Conservation (phyloP, 2,329 filamentous ascomycete species). For the Lachnellula arida region DNA sequence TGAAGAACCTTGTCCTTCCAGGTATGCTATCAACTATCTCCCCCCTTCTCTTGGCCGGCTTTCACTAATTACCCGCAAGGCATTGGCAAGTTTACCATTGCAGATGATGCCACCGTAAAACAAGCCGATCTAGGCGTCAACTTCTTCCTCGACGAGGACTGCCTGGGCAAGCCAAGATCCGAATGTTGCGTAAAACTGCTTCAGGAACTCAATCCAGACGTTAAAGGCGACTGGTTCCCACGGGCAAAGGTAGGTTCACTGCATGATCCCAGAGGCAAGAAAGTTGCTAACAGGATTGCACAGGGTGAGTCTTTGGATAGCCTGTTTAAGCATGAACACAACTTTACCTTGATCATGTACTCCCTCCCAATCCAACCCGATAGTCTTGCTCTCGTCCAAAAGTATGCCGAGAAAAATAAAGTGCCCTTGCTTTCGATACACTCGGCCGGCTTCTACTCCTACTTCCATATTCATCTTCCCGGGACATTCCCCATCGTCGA, state of each 20-base stretch:
- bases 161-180: slow-evolving; percentile 72
- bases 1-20: slow-evolving; percentile 96
- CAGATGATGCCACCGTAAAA: slow-evolving; percentile 71
- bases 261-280: neutral
- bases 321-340: slow-evolving; percentile 34
- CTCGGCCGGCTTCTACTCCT: slow-evolving; percentile 87
- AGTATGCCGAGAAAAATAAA: slow-evolving; percentile 48
- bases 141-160: slow-evolving; percentile 85
- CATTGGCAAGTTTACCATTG: slow-evolving; percentile 87
- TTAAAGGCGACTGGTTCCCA: slow-evolving; percentile 67
- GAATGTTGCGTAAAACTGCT: slow-evolving; percentile 73
- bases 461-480: slow-evolving; percentile 75
- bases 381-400: slow-evolving; percentile 45
- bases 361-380: slow-evolving; percentile 53
- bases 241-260: slow-evolving; percentile 38
- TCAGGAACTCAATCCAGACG: slow-evolving; percentile 88
- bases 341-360: slow-evolving; percentile 57
- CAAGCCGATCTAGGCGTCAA: slow-evolving; percentile 89
- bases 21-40: slow-evolving; percentile 41
- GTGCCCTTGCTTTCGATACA: slow-evolving; percentile 79
- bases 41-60: neutral
- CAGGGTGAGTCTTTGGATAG: slow-evolving; percentile 18
- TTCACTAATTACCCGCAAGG: slow-evolving; percentile 42
- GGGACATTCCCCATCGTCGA: slow-evolving; percentile 88
- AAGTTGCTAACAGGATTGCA: slow-evolving; percentile 12